A percentile compares a stretch with the other conserved stretches of the same genome.
Conservation (phyloP, 176 grass and related monocot species). For the Triticum timopheevii region DNA sequence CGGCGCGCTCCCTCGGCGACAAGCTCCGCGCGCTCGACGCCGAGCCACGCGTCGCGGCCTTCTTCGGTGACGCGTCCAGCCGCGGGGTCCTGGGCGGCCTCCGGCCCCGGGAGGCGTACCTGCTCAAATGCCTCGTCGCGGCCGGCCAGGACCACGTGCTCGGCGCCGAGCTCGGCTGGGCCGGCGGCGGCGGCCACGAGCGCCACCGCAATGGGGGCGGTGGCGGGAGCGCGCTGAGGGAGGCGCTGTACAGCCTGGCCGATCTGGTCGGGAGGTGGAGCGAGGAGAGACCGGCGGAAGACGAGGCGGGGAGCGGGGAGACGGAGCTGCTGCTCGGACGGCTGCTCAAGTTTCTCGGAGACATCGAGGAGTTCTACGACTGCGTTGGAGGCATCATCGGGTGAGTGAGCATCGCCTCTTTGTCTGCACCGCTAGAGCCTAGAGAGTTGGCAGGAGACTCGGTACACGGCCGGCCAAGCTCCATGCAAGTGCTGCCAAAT, state of each 20-base stretch:
- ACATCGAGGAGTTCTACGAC: constrained; percentile 80
- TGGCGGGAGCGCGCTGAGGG: constrained; percentile 47
- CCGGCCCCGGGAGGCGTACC: constrained; percentile 51
- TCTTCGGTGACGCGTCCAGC: constrained; percentile 36
- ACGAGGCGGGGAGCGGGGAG: constrained; percentile 26
- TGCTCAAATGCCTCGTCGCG: constrained; percentile 88
- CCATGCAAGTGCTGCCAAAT: constrained; percentile 19
- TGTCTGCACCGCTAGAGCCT: not conserved
- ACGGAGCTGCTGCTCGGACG: constrained; percentile 46
- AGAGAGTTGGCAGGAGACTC: not conserved
- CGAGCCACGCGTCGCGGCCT: constrained; percentile 65
- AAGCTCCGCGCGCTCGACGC: constrained; percentile 65
- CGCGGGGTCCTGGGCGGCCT: constrained; percentile 25
- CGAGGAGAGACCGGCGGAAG: constrained; percentile 39
- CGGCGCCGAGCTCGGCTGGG: constrained; percentile 64
- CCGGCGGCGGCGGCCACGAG: constrained; percentile 17
- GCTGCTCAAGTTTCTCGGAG: constrained; percentile 70
- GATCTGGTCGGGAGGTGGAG: constrained; percentile 72
- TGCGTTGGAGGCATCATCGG: constrained; percentile 97
- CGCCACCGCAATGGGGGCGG: not conserved
- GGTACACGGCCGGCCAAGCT: not conserved
- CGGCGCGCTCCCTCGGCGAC: constrained; percentile 42
- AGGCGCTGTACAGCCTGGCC: constrained; percentile 66
- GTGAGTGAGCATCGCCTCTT: constrained; percentile 64
- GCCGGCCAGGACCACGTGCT: constrained; percentile 92